Percentiles rank a stretch among this genome's conserved stretches.
These are phyloP conservation scores for Calonectria hongkongensis DNA, from an alignment of 2,329 filamentous ascomycete species.

Conservation along the genomic window DNA sequence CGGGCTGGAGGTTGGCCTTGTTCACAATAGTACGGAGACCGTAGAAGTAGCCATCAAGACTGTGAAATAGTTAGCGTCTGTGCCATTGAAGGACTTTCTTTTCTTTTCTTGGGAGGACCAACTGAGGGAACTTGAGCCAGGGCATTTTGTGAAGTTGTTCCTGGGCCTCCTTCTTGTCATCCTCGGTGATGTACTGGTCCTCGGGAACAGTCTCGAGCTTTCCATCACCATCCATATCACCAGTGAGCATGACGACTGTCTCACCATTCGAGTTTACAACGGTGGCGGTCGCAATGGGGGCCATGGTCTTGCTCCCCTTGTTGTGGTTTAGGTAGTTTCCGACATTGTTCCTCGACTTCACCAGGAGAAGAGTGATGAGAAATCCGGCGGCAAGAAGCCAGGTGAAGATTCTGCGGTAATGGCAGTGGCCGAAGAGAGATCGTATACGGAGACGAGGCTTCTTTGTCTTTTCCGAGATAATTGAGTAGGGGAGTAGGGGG, in stretches of 20 bases:
- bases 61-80: constrained; percentile 60
- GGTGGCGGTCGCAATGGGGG: constrained; percentile 53
- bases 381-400: constrained; percentile 67
- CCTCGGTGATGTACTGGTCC: constrained; percentile 54
- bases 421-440: constrained; percentile 69
- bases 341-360: constrained; percentile 58
- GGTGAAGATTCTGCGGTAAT: constrained; percentile 71
- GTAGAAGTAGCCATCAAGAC: constrained; percentile 87
- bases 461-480: constrained; percentile 58
- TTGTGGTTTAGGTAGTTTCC: constrained; percentile 44
- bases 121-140: constrained; percentile 65
- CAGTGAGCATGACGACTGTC: constrained; percentile 55
- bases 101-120: constrained; percentile 41
- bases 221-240: constrained; percentile 55
- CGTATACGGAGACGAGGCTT: constrained; percentile 63
- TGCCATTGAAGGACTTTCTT: neutral
- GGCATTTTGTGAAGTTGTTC: constrained; percentile 60
- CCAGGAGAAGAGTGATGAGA: constrained; percentile 64
- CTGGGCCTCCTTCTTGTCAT: constrained; percentile 55
- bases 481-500: constrained; percentile 59
- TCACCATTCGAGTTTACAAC: constrained; percentile 53
- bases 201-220: constrained; percentile 52
- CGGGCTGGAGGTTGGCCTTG: constrained; percentile 78
- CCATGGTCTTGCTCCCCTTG: constrained; percentile 50
- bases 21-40: constrained; percentile 83